Conservation (phyloP, 192 early-diverging fungal species). For the Coemansia aciculifera region DNA sequence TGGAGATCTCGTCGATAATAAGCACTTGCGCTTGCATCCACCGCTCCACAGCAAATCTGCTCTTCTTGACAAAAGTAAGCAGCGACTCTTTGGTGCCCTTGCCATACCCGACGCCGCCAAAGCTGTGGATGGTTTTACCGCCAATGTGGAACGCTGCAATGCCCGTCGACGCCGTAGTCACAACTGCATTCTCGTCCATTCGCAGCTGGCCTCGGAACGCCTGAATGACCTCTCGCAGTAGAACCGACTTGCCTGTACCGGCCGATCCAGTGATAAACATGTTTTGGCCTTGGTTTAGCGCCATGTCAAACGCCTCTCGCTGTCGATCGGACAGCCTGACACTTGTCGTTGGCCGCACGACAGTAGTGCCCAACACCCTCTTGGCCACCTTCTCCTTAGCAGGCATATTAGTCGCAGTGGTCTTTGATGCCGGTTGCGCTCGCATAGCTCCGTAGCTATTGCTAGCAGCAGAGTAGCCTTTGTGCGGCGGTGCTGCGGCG, state of each 20-base stretch:
- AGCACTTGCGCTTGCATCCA: conserved; percentile 66
- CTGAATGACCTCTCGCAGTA: conserved; percentile 46
- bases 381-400: not conserved
- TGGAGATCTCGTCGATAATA: conserved; percentile 79
- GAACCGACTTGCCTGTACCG: conserved; percentile 60
- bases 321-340: conserved; percentile 58
- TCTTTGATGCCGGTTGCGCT: not conserved
- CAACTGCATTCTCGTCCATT: conserved; percentile 23
- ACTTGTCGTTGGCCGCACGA: not conserved
- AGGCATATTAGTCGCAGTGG: not conserved
- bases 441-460: not conserved
- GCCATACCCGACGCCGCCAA: conserved; percentile 67
- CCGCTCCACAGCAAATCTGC: conserved; percentile 45
- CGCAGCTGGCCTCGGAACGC: conserved; percentile 17
- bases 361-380: not conserved
- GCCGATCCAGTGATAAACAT: conserved; percentile 81
- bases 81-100: conserved; percentile 24
- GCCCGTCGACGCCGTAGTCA: conserved; percentile 74
- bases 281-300: conserved; percentile 55
- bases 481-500: not conserved
- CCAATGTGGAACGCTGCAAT: conserved; percentile 80
- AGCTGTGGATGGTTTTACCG: conserved; percentile 74
- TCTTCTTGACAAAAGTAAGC: conserved; percentile 40
- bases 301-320: conserved; percentile 60
- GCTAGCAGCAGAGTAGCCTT: not conserved